A percentile compares a stretch with the other conserved stretches of the same genome.
phyloP scores from a whole-genome alignment of 257 asterid species.

The Echites panduratus region DNA sequence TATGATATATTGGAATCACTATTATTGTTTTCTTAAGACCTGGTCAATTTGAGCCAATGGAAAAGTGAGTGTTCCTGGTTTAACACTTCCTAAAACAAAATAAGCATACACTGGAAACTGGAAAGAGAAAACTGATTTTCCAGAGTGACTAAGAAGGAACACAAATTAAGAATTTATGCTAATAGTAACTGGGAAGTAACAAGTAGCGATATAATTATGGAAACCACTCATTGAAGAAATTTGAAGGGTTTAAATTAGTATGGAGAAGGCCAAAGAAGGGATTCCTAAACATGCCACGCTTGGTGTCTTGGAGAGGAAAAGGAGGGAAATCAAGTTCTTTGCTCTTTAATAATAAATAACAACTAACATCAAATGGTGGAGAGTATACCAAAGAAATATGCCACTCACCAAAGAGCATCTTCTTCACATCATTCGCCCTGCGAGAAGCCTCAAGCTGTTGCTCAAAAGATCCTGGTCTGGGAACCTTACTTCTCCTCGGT shows the following conservation, averaged over 20 bases:
- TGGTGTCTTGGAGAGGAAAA: not conserved
- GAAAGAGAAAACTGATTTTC: not conserved
- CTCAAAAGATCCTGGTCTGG: slow-evolving; percentile 71
- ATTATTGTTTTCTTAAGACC: not conserved
- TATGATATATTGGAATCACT: not conserved
- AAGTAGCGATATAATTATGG: not conserved
- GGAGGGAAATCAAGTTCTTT: not conserved
- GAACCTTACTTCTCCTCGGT: slow-evolving; percentile 39
- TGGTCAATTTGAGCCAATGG: not conserved
- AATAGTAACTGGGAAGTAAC: not conserved
- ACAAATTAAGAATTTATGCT: not conserved
- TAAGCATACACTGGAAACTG: too few relatives aligned
- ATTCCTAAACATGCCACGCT: not conserved
- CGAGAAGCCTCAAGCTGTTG: slow-evolving; percentile 98
- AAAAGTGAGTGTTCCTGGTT: not conserved
- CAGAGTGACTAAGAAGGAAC: not conserved
- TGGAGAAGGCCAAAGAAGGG: not conserved
- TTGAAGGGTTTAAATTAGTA: not conserved
- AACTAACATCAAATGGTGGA: not conserved
- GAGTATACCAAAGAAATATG: slow-evolving; percentile 4
- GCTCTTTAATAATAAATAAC: too few relatives aligned
- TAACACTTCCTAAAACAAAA: not conserved
- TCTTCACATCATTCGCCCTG: slow-evolving; percentile 81
- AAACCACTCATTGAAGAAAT: not conserved
- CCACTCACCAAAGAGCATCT: slow-evolving; percentile 77